Evolutionary conservation across 345 rosid species (phyloP).

Genomic region (Lagerstroemia speciosa): DNA sequence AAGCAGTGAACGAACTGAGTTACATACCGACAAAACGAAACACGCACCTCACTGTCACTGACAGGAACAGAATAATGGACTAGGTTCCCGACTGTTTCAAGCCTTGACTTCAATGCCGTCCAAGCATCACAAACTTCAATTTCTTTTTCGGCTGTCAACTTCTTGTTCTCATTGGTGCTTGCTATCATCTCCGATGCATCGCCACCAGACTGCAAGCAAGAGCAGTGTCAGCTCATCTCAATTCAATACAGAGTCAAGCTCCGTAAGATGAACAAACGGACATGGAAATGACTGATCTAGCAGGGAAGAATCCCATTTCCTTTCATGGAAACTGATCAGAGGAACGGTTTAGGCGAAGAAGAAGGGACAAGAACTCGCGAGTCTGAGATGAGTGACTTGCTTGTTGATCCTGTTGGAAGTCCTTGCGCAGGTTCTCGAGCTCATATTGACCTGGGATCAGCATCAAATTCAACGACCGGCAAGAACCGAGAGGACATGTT

Average conservation of each 20-base stretch:
- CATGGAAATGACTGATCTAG: too few relatives aligned
- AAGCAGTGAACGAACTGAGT: neutral
- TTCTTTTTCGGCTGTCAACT: conserved; percentile 41
- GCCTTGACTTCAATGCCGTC: conserved; percentile 40
- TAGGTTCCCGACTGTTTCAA: conserved; percentile 69
- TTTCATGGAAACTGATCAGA: too few relatives aligned
- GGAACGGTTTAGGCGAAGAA: too few relatives aligned
- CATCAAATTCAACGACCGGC: neutral
- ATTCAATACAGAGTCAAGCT: conserved; percentile 1
- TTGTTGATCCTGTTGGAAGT: conserved; percentile 65
- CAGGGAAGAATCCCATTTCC: too few relatives aligned
- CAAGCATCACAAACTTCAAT: conserved; percentile 61
- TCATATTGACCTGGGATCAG: conserved; percentile 51
- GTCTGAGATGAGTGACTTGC: conserved; percentile 56
- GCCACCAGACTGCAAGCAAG: conserved; percentile 27
- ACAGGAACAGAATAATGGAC: conserved; percentile 85
- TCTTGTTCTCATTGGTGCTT: conserved; percentile 46
- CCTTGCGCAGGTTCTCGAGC: conserved; percentile 53
- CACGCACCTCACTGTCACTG: conserved; percentile 55
- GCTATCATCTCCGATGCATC: conserved; percentile 53
- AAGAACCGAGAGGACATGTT: neutral
- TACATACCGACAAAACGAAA: neutral
- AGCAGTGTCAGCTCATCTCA: neutral
- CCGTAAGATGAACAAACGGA: neutral
- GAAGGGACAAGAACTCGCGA: conserved; percentile 31